Base-by-base conservation (phyloP, 169 alveolate species). In the Cryptosporidium sp. region DNA sequence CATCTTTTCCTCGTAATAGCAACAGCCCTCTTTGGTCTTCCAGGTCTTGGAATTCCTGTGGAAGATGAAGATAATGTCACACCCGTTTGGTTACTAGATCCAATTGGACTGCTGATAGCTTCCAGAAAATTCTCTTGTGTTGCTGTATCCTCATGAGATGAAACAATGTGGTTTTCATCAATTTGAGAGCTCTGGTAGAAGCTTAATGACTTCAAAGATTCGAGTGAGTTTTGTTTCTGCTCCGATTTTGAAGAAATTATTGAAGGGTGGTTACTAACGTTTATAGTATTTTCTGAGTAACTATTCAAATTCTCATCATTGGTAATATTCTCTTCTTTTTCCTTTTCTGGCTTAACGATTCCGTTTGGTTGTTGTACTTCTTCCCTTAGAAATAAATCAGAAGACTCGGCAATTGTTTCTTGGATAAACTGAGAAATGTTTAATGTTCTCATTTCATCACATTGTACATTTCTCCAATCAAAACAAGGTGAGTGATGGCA, bases 1-100 rank as follows among this genome's bases (percentile, higher is more conserved):
- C 5, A 23, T 37, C 71, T 26, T 37, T 29, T 33, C 10, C 70
- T 61, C 2, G 70, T 65, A 6, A 10, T 31, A 29, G 71, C 51
- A 31, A 10, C 52, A 3, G 37, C 18, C n/a, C 48, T 71, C 43
- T 69, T 71, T 9, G 85, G 58, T 50, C 70, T 71, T 31, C 31
- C 69, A 23, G 85, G 85, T 51, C 62, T 71, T 26, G 85, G 85
- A 21, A 71, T 71, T 8, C 70, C 67, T 48, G 85, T 43, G 7
- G 48, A 65, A 39, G 48, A 65, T n/a, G 50, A n/a, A n/a, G 71
- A 7, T 1, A 39, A 23, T 10, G 67, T 26, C 35, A 21, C 14
- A 2, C 16, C 8, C 8, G 2, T 23, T 9, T 23, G 23, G 35
- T 7, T 8, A 37, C 71, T 18, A 37, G 71, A 14, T n/a, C 71